Percentiles rank a stretch among this genome's conserved stretches.
Conservation (phyloP, 257 asterid species). For the Solanum lycopersicoides region DNA sequence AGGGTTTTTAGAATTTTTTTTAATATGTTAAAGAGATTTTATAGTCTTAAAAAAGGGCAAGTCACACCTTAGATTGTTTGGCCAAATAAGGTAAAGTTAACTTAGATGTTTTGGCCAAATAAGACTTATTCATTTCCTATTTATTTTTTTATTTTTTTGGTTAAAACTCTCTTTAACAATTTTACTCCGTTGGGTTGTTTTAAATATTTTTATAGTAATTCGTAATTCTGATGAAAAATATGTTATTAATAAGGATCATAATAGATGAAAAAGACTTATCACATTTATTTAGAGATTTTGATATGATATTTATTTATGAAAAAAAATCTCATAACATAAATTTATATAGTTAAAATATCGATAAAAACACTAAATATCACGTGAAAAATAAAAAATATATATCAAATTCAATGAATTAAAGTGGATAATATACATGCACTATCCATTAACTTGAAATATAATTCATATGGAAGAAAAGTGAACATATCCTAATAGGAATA, state of each 20-base stretch:
- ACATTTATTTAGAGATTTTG: neutral
- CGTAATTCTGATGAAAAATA: too few relatives aligned
- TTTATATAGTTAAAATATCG: neutral
- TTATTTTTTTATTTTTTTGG: too few relatives aligned
- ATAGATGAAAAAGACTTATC: accelerated
- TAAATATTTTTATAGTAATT: neutral
- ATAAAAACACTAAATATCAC: accelerated
- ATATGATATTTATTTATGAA: too few relatives aligned
- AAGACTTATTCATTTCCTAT: too few relatives aligned
- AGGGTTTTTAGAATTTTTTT: too few relatives aligned
- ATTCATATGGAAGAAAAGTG: neutral
- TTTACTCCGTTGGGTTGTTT: neutral
- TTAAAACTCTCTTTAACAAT: too few relatives aligned
- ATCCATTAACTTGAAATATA: neutral
- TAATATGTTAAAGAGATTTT: too few relatives aligned
- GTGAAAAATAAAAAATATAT: neutral
- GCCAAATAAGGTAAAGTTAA: too few relatives aligned
- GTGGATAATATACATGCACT: neutral
- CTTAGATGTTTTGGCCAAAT: neutral
- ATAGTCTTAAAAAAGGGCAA: neutral
- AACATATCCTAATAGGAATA: neutral
- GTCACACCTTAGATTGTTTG: too few relatives aligned
- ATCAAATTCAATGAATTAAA: neutral
- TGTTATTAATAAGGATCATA: neutral
- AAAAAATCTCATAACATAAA: too few relatives aligned